phyloP scores from a whole-genome alignment of 2,329 filamentous ascomycete species.

The Cladosporium sp. region DNA sequence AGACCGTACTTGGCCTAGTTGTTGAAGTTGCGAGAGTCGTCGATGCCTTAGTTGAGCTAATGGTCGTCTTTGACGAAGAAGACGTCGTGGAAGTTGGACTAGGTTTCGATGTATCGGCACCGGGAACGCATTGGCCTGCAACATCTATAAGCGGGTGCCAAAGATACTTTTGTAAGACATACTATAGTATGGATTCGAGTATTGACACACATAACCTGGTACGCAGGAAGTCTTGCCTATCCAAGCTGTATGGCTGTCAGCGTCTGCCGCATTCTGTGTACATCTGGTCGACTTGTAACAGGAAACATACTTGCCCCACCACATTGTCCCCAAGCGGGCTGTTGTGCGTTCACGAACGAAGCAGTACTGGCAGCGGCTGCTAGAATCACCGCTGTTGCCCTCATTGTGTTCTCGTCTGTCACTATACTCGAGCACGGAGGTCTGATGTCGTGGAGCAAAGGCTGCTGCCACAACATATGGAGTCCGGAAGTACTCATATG shows the following conservation, averaged over 20 bases:
- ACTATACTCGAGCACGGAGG: background rate
- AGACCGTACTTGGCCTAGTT: background rate
- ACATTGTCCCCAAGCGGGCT: slow-evolving; percentile 6
- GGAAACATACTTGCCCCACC: background rate
- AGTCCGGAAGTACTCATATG: background rate
- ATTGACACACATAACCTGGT: background rate
- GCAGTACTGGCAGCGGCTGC: background rate
- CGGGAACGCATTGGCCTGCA: slow-evolving; percentile 3
- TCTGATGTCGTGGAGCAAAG: background rate
- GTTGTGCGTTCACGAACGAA: background rate
- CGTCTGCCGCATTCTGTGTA: too few relatives aligned
- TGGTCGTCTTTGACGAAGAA: background rate
- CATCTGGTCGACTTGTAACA: too few relatives aligned
- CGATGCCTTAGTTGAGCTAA: background rate
- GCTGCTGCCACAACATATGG: background rate
- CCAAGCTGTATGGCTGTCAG: background rate
- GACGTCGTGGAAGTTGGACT: background rate
- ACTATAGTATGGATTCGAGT: background rate
- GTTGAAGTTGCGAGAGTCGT: background rate
- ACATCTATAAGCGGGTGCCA: background rate
- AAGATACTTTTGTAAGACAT: background rate
- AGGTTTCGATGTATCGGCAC: background rate
- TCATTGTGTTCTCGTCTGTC: background rate
- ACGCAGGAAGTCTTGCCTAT: background rate
- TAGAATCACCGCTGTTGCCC: background rate